These are phyloP conservation scores for Buxus sempervirens DNA, from an alignment of 164 flowering plant genomes.

Conservation along the genomic window DNA sequence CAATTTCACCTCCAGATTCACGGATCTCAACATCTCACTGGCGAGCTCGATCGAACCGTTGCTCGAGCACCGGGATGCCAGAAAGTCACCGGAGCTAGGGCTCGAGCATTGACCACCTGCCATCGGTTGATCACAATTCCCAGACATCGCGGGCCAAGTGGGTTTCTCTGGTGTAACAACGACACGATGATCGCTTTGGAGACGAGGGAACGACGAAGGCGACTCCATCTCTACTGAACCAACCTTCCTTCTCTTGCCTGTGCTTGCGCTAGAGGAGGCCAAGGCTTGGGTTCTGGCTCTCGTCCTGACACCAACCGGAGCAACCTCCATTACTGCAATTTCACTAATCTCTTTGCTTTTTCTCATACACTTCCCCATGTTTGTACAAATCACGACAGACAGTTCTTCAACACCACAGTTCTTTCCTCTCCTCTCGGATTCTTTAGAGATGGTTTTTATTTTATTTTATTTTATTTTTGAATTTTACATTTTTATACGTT, in stretches of 20 bases:
- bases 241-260: conserved; percentile 21
- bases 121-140: conserved; percentile 4
- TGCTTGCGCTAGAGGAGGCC: conserved; percentile 13
- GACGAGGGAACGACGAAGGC: conserved; percentile 24
- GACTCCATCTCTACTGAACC: conserved; percentile 12
- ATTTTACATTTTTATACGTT: neutral
- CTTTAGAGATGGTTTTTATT: too few relatives aligned
- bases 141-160: conserved; percentile 9
- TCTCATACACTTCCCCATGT: conserved; percentile 30
- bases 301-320: conserved; percentile 25
- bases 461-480: neutral
- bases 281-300: conserved; percentile 27
- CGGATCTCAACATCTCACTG: neutral
- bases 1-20: conserved; percentile 29
- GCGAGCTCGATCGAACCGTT: neutral
- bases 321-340: conserved; percentile 33
- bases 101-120: neutral
- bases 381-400: conserved; percentile 1
- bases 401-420: conserved; percentile 2
- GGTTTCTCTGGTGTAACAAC: conserved; percentile 7
- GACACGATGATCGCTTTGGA: conserved; percentile 18
- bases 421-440: neutral
- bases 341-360: conserved; percentile 29
- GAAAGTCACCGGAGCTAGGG: neutral
- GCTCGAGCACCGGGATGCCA: neutral